Evolutionary conservation across 331 rosid species (phyloP).

Genomic region (Stylosanthes scabra): DNA sequence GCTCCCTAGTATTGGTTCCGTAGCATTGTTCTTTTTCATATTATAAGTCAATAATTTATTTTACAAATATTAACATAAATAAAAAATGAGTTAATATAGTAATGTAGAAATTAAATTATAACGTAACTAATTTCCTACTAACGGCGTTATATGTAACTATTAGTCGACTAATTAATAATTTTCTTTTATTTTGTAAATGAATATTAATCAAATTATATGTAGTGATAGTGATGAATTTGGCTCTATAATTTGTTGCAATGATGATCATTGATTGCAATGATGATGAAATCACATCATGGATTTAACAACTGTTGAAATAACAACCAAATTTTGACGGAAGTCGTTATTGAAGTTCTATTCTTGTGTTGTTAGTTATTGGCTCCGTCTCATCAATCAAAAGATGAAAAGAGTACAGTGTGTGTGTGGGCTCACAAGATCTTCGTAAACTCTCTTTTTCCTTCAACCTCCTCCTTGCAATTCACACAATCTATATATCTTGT

Average conservation of each 20-base stretch:
- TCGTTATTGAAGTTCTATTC: constrained; percentile 16
- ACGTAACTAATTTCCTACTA: too few species aligned
- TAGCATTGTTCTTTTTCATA: too few species aligned
- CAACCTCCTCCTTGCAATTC: constrained; percentile 42
- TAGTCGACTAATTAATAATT: too few species aligned
- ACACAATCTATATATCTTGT: constrained; percentile 62
- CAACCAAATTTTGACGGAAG: constrained; percentile 13
- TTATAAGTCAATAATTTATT: too few species aligned
- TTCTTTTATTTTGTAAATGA: background rate
- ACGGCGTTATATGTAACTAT: too few species aligned
- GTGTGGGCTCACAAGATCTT: constrained; percentile 58
- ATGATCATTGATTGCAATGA: background rate
- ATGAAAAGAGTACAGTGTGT: too few species aligned
- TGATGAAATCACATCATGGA: background rate
- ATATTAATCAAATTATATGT: too few species aligned
- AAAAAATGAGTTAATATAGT: too few species aligned
- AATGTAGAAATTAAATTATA: too few species aligned
- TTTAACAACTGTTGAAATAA: background rate
- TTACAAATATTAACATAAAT: too few species aligned
- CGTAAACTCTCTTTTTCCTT: constrained; percentile 46
- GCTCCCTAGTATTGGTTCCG: too few species aligned
- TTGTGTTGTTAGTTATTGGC: constrained; percentile 30
- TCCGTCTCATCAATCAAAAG: constrained; percentile 2
- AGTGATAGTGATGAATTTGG: background rate
- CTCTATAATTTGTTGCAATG: background rate